Percentiles rank a stretch among this genome's conserved stretches.
These are phyloP conservation scores for Pseudonectria foliicola DNA, from an alignment of 2,329 filamentous ascomycete genomes.

Conservation along the genomic window DNA sequence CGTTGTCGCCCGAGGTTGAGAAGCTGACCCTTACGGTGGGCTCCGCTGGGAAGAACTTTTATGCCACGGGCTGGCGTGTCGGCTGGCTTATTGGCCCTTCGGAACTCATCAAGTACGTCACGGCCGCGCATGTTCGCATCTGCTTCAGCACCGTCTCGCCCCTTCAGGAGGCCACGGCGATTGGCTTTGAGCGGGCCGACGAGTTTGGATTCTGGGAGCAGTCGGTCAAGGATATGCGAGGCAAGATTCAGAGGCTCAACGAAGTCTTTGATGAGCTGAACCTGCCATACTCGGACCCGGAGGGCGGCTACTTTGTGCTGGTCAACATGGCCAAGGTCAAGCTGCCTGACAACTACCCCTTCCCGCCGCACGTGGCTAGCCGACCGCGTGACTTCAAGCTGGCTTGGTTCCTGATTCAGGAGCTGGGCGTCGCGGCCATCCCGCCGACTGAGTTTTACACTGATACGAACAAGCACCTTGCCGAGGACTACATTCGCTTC, in stretches of 20 bases:
- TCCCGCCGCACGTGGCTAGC: conserved; percentile 79
- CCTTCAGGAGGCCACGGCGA: conserved; percentile 86
- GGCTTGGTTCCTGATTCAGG: conserved; percentile 93
- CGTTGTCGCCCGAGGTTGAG: conserved; percentile 83
- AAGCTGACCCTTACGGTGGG: conserved; percentile 87
- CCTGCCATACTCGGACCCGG: conserved; percentile 80
- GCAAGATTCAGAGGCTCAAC: conserved; percentile 82
- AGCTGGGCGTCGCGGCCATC: conserved; percentile 91
- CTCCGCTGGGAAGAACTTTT: conserved; percentile 96
- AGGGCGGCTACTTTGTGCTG: conserved; percentile 95
- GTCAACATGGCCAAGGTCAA: conserved; percentile 88
- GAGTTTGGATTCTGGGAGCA: conserved; percentile 79
- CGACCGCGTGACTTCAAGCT: conserved; percentile 91
- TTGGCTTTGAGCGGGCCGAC: conserved; percentile 90
- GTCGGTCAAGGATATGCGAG: conserved; percentile 79
- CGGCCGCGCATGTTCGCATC: conserved; percentile 89
- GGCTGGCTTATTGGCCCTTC: conserved; percentile 88
- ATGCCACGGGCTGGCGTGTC: conserved; percentile 94
- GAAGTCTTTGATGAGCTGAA: conserved; percentile 68
- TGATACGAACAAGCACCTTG: conserved; percentile 71
- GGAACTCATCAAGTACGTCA: conserved; percentile 83
- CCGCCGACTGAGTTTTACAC: conserved; percentile 98
- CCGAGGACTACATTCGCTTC: conserved; percentile 89
- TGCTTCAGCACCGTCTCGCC: conserved; percentile 93
- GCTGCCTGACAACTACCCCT: conserved; percentile 75